phyloP scores from a whole-genome alignment of 805 yeast genomes.

The Diddensiella transvaalensis region DNA sequence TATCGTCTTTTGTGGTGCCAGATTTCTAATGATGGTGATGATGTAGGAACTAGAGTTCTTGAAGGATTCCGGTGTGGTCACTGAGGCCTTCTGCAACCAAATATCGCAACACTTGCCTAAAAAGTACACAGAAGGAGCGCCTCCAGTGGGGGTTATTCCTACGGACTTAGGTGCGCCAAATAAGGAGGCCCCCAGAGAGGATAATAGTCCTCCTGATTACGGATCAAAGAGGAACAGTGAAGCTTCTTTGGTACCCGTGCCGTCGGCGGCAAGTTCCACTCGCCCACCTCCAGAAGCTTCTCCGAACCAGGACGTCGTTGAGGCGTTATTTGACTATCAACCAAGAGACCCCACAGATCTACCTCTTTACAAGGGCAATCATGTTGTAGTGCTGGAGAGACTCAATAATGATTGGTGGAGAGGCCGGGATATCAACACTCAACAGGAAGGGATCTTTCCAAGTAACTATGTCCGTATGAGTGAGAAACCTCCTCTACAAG shows the following conservation, averaged over 20 bases:
- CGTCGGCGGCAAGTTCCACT: slow-evolving; percentile 24
- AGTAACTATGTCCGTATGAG: slow-evolving; percentile 61
- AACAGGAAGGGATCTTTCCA: slow-evolving; percentile 80
- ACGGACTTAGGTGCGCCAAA: slow-evolving; percentile 21
- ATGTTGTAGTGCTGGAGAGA: slow-evolving; percentile 64
- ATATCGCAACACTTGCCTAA: slow-evolving; percentile 53
- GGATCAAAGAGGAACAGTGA: too few relatives aligned
- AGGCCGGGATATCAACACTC: slow-evolving; percentile 49
- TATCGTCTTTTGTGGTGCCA: too few relatives aligned
- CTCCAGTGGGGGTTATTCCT: slow-evolving; percentile 42
- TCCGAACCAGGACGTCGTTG: slow-evolving; percentile 39
- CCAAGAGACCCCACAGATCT: slow-evolving; percentile 79
- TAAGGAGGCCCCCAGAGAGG: not conserved
- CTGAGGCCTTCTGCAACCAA: slow-evolving; percentile 50
- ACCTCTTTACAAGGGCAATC: slow-evolving; percentile 60
- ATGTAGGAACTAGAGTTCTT: slow-evolving; percentile 68
- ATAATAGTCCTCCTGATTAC: not conserved
- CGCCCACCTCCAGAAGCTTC: slow-evolving; percentile 25
- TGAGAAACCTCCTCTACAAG: slow-evolving; percentile 23
- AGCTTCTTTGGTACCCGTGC: not conserved
- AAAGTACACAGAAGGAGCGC: slow-evolving; percentile 49
- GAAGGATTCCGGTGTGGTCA: slow-evolving; percentile 67
- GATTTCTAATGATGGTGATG: slow-evolving; percentile 18
- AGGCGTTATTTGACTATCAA: slow-evolving; percentile 69
- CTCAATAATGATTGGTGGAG: slow-evolving; percentile 89